Evolutionary conservation across 2,329 filamentous ascomycete genomes (phyloP).

Genomic region (Trichophyton mentagrophytes): DNA sequence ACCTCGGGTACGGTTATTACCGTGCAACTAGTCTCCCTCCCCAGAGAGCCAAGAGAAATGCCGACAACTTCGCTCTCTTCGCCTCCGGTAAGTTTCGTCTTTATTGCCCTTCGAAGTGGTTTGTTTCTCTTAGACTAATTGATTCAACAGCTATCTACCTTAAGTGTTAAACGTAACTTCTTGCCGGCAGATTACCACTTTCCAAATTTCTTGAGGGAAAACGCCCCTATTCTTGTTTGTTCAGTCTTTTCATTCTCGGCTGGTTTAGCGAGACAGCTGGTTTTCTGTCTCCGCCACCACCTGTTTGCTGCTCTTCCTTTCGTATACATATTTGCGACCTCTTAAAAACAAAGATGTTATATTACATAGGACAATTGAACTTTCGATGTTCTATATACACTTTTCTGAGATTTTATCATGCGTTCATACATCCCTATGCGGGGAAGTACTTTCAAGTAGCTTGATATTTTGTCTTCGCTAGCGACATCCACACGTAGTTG

Average conservation of each 20-base stretch:
- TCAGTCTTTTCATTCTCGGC: background rate
- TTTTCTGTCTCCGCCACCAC: background rate
- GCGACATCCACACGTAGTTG: no score
- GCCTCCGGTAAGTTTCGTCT: constrained; percentile 32
- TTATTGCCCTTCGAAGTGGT: background rate
- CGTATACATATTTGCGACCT: background rate
- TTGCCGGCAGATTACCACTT: background rate
- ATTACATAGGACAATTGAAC: background rate
- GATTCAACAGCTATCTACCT: constrained; percentile 4
- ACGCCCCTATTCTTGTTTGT: background rate
- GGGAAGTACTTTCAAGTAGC: no score
- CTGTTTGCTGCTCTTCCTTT: background rate
- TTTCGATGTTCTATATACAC: background rate
- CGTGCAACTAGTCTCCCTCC: constrained; percentile 35
- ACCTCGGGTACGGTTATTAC: constrained; percentile 47
- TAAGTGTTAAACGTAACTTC: constrained; percentile 5
- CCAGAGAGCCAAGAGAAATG: constrained; percentile 46
- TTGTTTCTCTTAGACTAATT: background rate
- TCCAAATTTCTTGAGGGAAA: background rate
- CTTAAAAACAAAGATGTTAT: background rate
- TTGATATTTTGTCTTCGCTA: no score
- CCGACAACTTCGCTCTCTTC: constrained; percentile 49
- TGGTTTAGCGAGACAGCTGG: background rate
- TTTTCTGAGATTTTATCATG: background rate
- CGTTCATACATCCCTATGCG: no score